Base-by-base conservation (phyloP, 768 basidiomycete genomes). In the Macrocybe gigantea region DNA sequence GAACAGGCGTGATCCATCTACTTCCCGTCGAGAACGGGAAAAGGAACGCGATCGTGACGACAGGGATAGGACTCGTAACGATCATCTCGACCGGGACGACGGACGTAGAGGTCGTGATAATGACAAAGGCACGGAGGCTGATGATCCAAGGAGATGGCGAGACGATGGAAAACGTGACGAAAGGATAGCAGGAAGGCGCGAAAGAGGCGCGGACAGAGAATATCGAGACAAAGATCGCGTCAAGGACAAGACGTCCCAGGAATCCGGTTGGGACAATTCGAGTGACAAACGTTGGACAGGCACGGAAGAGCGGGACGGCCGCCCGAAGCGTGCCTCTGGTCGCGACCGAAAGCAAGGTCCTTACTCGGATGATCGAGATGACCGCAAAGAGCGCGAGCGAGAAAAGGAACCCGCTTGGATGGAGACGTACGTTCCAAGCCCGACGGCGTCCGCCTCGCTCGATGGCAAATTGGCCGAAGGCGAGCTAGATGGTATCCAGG, bases 341-440 rank as follows among this genome's bases (percentile, higher is more conserved):
- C 80, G 83, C 42, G 87, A 88, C 47, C 74, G 75, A 53, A 79
- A 79, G 54, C 39, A 57, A 40, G 71, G 49, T 13, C 76, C 74
- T 12, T 73, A 77, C n/a, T 66, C 59, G 10, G 77, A 69, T 45
- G 76, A 75, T 37, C 67, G 68, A 36, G 58, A 59, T 29, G 54
- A 53, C 15, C 54, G 55, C 13, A 70, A 77, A 31, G 77, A 83
- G 44, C 72, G 75, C 48, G 82, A 82, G 54, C 80, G 79, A 56
- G 90, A 93, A 69, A 89, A 86, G 57, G 90, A 92, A 60, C 90
- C 89, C 15, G 89, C 89, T 12, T 93, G 89, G 89, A 93, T 93
- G 89, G 90, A 91, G 54, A 82, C 86, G 13, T 90, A 89, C 60
- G 75, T 90, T 51, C 88, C 88, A 9, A 73, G 67, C 44, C 74